Conservation (phyloP, 1,284 basidiomycete species). For the Pseudozyma pruni region DNA sequence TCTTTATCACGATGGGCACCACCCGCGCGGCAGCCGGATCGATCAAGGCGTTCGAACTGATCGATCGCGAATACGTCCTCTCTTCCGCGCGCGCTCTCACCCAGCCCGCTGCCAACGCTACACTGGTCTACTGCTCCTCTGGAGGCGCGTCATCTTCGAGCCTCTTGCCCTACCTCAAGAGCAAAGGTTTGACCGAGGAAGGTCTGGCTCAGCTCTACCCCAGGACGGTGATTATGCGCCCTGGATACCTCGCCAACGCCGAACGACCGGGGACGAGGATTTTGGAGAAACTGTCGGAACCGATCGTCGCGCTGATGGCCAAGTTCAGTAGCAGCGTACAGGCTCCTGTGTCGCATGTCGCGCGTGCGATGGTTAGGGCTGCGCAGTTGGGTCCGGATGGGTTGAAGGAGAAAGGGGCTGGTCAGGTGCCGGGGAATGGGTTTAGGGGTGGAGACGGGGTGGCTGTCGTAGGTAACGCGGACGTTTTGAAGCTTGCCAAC, state of each 20-base stretch:
- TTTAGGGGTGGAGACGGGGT: constrained; percentile 18
- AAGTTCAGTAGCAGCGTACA: constrained; percentile 11
- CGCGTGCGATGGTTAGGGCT: constrained; percentile 40
- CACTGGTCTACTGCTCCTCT: constrained; percentile 78
- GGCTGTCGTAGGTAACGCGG: constrained; percentile 9
- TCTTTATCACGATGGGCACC: constrained; percentile 54
- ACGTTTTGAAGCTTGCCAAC: constrained; percentile 15
- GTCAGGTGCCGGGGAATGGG: background rate
- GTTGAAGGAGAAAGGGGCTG: constrained; percentile 8
- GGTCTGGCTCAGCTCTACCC: constrained; percentile 75
- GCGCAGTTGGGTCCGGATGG: constrained; percentile 17
- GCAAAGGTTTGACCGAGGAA: constrained; percentile 80
- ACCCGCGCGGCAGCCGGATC: constrained; percentile 72
- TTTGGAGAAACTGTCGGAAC: constrained; percentile 63
- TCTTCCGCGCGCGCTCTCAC: constrained; percentile 77
- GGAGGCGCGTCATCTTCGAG: constrained; percentile 7
- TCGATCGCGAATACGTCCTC: constrained; percentile 80
- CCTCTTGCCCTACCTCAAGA: constrained; percentile 64
- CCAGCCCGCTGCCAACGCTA: constrained; percentile 69
- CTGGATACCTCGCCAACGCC: constrained; percentile 71
- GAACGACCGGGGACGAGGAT: constrained; percentile 63
- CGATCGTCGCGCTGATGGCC: constrained; percentile 1
- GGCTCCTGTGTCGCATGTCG: constrained; percentile 27
- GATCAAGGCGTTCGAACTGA: constrained; percentile 76
- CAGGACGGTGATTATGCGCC: constrained; percentile 77